Percentiles rank a stretch among this genome's conserved stretches.
Evolutionary conservation across 169 alveolate genomes (phyloP).

Genomic region (Cyclospora cayetanensis): DNA sequence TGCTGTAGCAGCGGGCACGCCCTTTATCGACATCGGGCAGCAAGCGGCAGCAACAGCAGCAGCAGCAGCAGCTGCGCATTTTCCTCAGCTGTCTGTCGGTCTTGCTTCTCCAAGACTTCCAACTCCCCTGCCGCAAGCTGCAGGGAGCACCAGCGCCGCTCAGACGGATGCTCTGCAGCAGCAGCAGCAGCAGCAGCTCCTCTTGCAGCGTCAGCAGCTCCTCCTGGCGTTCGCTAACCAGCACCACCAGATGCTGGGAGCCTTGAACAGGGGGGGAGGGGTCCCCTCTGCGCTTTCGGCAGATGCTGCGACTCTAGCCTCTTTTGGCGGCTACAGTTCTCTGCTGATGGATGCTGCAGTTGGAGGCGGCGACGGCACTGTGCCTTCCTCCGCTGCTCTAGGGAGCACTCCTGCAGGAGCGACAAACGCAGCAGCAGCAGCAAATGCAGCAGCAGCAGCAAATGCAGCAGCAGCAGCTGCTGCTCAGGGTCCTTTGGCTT

Average conservation of each 20-base stretch:
- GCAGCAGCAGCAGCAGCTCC: constrained; percentile 37
- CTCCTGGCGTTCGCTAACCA: constrained; percentile 16
- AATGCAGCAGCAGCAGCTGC: constrained; percentile 22
- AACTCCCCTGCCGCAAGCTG: neutral
- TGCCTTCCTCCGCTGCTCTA: too few species aligned
- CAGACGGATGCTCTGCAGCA: neutral
- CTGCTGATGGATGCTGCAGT: constrained; percentile 1
- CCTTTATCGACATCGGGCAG: neutral
- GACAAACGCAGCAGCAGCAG: neutral
- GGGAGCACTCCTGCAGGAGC: too few species aligned
- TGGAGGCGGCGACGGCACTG: neutral
- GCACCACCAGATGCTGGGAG: constrained; percentile 7
- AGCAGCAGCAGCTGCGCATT: constrained; percentile 14
- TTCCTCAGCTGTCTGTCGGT: neutral
- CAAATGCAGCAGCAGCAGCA: neutral
- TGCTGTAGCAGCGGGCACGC: neutral
- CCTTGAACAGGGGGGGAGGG: neutral
- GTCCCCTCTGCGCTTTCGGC: neutral
- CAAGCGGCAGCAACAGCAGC: constrained; percentile 6
- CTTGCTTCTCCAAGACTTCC: neutral
- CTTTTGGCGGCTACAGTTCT: neutral
- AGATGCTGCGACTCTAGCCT: neutral
- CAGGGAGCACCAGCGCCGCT: constrained; percentile 25
- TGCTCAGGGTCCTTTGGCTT: too few species aligned
- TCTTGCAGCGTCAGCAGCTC: constrained; percentile 34